phyloP scores from a whole-genome alignment of 2,329 filamentous ascomycete species.

The Metarhizium album region DNA sequence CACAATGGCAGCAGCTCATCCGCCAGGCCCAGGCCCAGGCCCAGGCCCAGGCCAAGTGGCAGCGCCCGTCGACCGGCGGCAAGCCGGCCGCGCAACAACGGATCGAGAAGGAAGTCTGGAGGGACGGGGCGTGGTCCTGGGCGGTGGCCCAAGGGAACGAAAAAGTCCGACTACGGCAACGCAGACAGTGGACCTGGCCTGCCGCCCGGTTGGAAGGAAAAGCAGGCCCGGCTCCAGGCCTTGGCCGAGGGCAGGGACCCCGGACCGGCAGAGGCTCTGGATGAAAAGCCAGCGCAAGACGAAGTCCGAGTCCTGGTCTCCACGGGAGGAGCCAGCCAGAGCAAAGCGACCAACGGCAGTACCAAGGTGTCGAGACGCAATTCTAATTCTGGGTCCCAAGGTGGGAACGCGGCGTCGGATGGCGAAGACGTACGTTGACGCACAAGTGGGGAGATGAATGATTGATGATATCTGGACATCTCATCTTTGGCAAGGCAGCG shows the following conservation, averaged over 20 bases:
- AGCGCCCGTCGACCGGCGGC: slow-evolving; percentile 20
- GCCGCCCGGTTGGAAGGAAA: slow-evolving; percentile 44
- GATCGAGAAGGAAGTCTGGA: slow-evolving; percentile 42
- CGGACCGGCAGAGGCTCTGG: slow-evolving; percentile 8
- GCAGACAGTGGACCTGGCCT: slow-evolving; percentile 54
- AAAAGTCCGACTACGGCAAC: slow-evolving; percentile 58
- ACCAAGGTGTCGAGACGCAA: slow-evolving; percentile 1
- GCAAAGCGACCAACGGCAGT: slow-evolving; percentile 11
- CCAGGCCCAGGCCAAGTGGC: slow-evolving; percentile 25
- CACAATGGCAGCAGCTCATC: slow-evolving; percentile 25
- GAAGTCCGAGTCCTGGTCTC: slow-evolving; percentile 22
- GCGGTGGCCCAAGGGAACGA: slow-evolving; percentile 57
- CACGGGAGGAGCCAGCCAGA: slow-evolving; percentile 11
- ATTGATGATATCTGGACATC: neutral
- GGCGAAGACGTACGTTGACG: slow-evolving; percentile 1
- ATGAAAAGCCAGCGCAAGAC: slow-evolving; percentile 19
- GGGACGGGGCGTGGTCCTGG: slow-evolving; percentile 55
- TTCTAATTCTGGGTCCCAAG: slow-evolving; percentile 1
- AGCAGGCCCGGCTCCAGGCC: slow-evolving; percentile 11
- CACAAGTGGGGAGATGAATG: slow-evolving; percentile 2
- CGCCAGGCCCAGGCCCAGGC: slow-evolving; percentile 26
- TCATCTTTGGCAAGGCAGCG: neutral
- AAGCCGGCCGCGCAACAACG: slow-evolving; percentile 30
- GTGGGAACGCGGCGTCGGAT: neutral
- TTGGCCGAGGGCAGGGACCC: slow-evolving; percentile 10